Conservation (phyloP, 2,329 filamentous ascomycete species). For the Sporothrix pallida region DNA sequence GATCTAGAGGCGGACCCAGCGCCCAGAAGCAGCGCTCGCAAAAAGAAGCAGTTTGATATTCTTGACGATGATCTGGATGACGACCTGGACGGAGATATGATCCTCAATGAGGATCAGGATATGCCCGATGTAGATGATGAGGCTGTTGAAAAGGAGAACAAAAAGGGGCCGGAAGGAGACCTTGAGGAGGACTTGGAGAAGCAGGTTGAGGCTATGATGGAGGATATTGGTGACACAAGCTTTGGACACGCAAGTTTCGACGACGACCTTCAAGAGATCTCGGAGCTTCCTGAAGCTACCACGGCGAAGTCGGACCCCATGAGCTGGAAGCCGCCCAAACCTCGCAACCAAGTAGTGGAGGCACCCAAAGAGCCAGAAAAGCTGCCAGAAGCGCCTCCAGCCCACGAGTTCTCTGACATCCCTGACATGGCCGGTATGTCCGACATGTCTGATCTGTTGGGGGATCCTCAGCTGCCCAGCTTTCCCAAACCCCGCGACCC, state of each 20-base stretch:
- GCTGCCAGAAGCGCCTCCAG: background rate
- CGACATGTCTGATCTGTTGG: constrained; percentile 22
- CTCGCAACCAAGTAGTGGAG: background rate
- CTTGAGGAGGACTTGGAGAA: constrained; percentile 33
- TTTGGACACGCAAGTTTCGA: background rate
- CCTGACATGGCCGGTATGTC: background rate
- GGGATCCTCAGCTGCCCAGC: background rate
- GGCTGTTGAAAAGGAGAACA: background rate
- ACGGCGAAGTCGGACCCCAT: background rate
- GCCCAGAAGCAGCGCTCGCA: background rate
- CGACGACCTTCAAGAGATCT: background rate
- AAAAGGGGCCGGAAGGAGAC: background rate
- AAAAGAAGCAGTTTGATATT: constrained; percentile 13
- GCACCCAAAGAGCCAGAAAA: background rate
- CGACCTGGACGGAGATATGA: background rate
- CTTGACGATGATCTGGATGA: constrained; percentile 15
- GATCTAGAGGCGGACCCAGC: background rate
- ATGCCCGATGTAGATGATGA: background rate
- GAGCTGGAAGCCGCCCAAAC: background rate
- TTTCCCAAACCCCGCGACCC: constrained; percentile 8
- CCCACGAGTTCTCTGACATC: constrained; percentile 2
- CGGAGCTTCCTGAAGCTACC: background rate
- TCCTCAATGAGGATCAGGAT: background rate
- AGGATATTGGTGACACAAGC: background rate
- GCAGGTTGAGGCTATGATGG: constrained; percentile 19